Percentiles rank a stretch among this genome's conserved stretches.
Conservation (phyloP, 2,329 filamentous ascomycete genomes). For the Cercospora berteroae region DNA sequence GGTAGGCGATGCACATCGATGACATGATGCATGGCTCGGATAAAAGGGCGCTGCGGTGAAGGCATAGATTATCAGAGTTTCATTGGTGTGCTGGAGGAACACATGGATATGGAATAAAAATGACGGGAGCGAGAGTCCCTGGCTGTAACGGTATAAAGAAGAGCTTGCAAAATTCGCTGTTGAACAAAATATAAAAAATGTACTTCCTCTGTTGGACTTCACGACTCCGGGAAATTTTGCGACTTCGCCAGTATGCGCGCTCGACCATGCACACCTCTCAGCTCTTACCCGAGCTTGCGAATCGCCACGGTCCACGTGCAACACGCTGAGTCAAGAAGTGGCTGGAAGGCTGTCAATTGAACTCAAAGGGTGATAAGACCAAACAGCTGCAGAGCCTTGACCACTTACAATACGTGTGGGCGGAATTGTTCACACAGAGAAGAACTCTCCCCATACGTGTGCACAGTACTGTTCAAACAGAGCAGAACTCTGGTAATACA, state of each 20-base stretch:
- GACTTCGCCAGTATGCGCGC: not conserved
- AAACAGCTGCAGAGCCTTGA: no score
- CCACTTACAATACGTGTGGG: no score
- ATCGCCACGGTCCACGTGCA: not conserved
- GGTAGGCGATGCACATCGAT: slow-evolving; percentile 36
- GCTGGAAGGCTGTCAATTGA: not conserved
- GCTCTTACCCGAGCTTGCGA: not conserved
- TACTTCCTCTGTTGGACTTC: not conserved
- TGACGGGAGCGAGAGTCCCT: not conserved
- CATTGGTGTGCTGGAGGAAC: not conserved
- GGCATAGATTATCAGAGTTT: not conserved
- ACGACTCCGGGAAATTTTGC: not conserved
- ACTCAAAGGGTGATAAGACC: no score
- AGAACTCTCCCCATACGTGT: no score
- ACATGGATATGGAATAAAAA: not conserved
- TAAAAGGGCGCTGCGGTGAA: not conserved
- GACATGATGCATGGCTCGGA: not conserved
- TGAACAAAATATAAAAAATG: not conserved
- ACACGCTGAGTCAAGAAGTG: not conserved
- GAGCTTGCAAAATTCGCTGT: not conserved
- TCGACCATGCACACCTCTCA: not conserved
- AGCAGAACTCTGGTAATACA: not conserved
- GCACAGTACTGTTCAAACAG: not conserved
- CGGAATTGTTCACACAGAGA: no score
- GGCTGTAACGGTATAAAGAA: not conserved